phyloP scores from a whole-genome alignment of 2,329 filamentous ascomycete genomes.

The Cadophora sp. region DNA sequence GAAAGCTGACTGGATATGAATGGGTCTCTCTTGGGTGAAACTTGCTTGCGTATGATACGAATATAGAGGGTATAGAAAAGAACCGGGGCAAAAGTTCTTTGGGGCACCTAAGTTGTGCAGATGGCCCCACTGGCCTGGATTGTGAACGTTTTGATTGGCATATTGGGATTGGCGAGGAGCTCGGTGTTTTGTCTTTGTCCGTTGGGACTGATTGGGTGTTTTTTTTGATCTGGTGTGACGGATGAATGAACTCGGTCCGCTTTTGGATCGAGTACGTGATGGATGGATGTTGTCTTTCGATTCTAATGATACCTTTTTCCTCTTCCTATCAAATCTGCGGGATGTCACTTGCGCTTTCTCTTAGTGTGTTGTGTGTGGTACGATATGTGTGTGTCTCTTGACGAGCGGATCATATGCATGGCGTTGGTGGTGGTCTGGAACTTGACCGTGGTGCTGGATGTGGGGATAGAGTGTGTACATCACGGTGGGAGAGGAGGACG shows the following conservation, averaged over 20 bases:
- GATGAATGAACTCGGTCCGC: neutral
- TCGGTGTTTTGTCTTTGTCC: slow-evolving; percentile 20
- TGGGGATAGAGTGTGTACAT: slow-evolving; percentile 12
- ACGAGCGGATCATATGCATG: slow-evolving; percentile 7
- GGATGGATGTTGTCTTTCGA: slow-evolving; percentile 20
- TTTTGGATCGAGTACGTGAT: slow-evolving; percentile 12
- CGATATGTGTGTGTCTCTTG: slow-evolving; percentile 12
- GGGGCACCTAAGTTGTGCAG: slow-evolving; percentile 6
- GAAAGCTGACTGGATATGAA: slow-evolving; percentile 26
- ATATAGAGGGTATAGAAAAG: slow-evolving; percentile 13
- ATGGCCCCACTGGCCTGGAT: neutral
- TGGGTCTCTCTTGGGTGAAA: slow-evolving; percentile 3
- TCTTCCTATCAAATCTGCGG: slow-evolving; percentile 5
- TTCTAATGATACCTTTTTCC: slow-evolving; percentile 32
- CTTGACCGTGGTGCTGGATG: neutral
- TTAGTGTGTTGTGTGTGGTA: slow-evolving; percentile 5
- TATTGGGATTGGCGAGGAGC: slow-evolving; percentile 15
- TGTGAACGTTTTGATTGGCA: neutral
- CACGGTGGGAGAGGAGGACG: neutral
- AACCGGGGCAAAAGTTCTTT: slow-evolving; percentile 1
- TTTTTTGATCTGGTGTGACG: neutral
- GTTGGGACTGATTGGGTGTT: slow-evolving; percentile 8
- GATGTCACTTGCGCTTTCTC: neutral
- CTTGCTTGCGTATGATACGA: neutral
- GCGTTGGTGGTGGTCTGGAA: neutral